A percentile compares a stretch with the other conserved stretches of the same genome.
These are phyloP conservation scores for Blastomyces percursus DNA, from an alignment of 2,329 filamentous ascomycete genomes.

Conservation along the genomic window DNA sequence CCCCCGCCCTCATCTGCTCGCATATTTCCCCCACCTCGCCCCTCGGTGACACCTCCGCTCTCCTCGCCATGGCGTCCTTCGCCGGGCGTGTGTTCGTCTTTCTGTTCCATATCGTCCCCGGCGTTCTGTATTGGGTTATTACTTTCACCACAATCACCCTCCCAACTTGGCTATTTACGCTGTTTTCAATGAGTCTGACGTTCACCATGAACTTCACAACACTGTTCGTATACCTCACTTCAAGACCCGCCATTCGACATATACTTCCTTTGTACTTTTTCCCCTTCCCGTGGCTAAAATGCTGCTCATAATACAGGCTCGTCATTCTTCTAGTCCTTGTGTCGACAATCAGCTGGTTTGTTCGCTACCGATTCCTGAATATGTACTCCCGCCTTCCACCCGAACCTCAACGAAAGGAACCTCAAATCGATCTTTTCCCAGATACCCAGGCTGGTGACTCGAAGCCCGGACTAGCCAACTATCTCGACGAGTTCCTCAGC, in stretches of 20 bases:
- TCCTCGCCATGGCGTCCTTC: slow-evolving; percentile 13
- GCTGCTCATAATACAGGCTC: slow-evolving; percentile 41
- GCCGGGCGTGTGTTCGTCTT: slow-evolving; percentile 30
- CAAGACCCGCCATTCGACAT: background rate
- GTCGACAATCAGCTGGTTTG: slow-evolving; percentile 84
- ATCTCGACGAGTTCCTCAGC: slow-evolving; percentile 93
- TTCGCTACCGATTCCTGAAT: slow-evolving; percentile 90
- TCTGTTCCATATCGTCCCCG: slow-evolving; percentile 44
- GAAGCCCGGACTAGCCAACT: slow-evolving; percentile 88
- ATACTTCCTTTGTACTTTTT: too few relatives aligned
- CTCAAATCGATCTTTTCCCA: slow-evolving; percentile 87
- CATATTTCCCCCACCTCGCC: slow-evolving; percentile 6
- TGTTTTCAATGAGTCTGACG: slow-evolving; percentile 86
- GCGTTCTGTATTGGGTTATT: slow-evolving; percentile 63
- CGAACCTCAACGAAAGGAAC: slow-evolving; percentile 91
- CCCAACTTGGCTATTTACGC: slow-evolving; percentile 76
- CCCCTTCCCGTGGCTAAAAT: background rate
- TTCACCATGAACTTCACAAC: slow-evolving; percentile 99
- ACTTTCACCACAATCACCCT: slow-evolving; percentile 80
- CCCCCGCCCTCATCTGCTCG: slow-evolving; percentile 5
- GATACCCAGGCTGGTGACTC: slow-evolving; percentile 81
- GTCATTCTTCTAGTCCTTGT: slow-evolving; percentile 65
- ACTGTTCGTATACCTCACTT: slow-evolving; percentile 46
- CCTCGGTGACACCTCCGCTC: background rate
- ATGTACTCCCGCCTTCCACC: slow-evolving; percentile 92